These are phyloP conservation scores for Cyberlindnera mississippiensis DNA, from an alignment of 805 yeast species.

Conservation along the genomic window DNA sequence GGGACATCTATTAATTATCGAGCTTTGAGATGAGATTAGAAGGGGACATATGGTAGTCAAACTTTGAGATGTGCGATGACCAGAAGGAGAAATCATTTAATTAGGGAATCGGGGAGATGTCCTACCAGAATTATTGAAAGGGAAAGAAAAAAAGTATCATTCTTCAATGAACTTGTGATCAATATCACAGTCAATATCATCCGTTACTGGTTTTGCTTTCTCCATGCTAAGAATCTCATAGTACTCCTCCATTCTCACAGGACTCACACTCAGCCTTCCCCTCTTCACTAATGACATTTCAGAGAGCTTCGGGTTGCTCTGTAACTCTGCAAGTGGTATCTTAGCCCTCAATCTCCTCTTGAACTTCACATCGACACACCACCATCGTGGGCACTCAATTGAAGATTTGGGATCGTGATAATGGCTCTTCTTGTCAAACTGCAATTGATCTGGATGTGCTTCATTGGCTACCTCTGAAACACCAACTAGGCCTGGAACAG, in stretches of 20 bases:
- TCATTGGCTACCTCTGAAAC: slow-evolving; percentile 34
- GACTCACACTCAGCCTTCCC: slow-evolving; percentile 48
- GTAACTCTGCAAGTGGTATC: slow-evolving; percentile 38
- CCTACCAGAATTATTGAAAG: too few species aligned
- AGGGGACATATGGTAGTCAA: too few species aligned
- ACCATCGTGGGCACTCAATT: slow-evolving; percentile 46
- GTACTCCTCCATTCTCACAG: slow-evolving; percentile 44
- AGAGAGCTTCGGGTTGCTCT: slow-evolving; percentile 29
- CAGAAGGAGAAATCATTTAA: too few species aligned
- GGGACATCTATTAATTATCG: too few species aligned
- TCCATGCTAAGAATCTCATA: slow-evolving; percentile 36
- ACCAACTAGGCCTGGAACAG: slow-evolving; percentile 53
- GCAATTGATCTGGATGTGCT: slow-evolving; percentile 38
- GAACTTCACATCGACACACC: slow-evolving; percentile 50
- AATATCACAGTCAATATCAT: slow-evolving; percentile 34
- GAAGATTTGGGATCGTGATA: slow-evolving; percentile 47
- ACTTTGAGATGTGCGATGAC: too few species aligned
- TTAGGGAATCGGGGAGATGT: too few species aligned
- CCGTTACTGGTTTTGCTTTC: slow-evolving; percentile 20
- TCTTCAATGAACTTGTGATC: slow-evolving; percentile 17
- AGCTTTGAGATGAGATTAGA: too few species aligned
- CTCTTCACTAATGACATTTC: slow-evolving; percentile 45
- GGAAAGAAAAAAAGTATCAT: too few species aligned
- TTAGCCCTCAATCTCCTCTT: slow-evolving; percentile 40
- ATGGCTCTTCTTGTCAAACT: slow-evolving; percentile 39